Evolutionary conservation across 1,284 basidiomycete species (phyloP), one percentile per base, ranked within the genome.

Genomic region (Albatrellus sp.): DNA sequence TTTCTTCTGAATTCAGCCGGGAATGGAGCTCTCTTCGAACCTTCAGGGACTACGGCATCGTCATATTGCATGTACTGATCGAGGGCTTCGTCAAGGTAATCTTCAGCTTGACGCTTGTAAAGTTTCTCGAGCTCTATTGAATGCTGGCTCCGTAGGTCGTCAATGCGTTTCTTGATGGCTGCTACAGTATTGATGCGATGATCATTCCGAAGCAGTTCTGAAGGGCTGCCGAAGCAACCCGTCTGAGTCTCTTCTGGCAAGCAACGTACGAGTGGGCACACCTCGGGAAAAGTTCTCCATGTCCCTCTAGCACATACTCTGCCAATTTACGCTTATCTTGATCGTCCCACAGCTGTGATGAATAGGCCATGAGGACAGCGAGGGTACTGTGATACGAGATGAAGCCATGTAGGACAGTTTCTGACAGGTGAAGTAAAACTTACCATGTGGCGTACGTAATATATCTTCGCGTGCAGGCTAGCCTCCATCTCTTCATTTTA

Each of bases 101-200:
- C 65, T 13, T 62, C 54, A 3, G 62, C 64, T 10, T 73, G 69
- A 43, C 65, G 61, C 16, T 48, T 48, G 46, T 66, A 67, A 16
- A 75, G 55, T 13, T 61, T 54, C 35, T 68, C 58, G 3, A 77
- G 59, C 48, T 75, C 67, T 19, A 57, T 53, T 5, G 59, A 32
- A 47, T 75, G 69, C 39, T 67, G 61, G 24, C 54, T 46, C 44
- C 64, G 60, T 39, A 69, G 54, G 17, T 60, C 55, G 38, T 52
- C 53, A 46, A 76, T 66, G 13, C 60, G 63, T 35, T 62, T 55
- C 30, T 60, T 54, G 35, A 67, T 2, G 40, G 20, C 50, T 0
- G 54, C 53, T 29, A 58, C 35, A 1, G 63, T 64, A 41, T 64
- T 58, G 38, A 50, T 3, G 24, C 45, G 36, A 6, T 37, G 34